phyloP scores from a whole-genome alignment of 1,139 yeast species.

The Yamadazyma buinensis region DNA sequence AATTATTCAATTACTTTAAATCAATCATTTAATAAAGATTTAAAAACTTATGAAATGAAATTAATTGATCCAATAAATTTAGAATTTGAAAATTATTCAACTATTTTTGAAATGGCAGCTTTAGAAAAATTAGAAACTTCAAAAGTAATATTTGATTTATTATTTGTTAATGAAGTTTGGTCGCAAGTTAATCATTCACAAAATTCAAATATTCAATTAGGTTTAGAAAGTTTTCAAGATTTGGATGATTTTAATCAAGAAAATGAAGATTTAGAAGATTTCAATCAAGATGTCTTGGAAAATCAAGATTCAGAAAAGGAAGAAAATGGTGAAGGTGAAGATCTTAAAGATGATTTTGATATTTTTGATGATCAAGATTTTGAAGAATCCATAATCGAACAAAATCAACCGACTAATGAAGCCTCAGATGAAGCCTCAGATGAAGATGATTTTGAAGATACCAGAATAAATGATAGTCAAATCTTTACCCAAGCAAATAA shows the following conservation, averaged over 20 bases:
- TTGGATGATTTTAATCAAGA: background rate
- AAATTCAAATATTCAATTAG: too few species aligned
- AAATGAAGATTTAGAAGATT: background rate
- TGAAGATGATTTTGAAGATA: background rate
- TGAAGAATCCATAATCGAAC: too few species aligned
- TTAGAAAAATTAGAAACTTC: slow-evolving; percentile 11
- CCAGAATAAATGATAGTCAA: slow-evolving; percentile 8
- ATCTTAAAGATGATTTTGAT: slow-evolving; percentile 5
- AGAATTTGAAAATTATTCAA: slow-evolving; percentile 17
- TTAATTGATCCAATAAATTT: slow-evolving; percentile 9
- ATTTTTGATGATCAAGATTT: slow-evolving; percentile 9
- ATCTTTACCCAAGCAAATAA: slow-evolving; percentile 7
- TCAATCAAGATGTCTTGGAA: background rate
- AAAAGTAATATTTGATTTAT: slow-evolving; percentile 5
- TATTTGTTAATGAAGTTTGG: slow-evolving; percentile 4
- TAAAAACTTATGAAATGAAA: slow-evolving; percentile 15
- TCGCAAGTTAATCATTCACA: background rate
- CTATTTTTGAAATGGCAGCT: slow-evolving; percentile 28
- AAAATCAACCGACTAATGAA: slow-evolving; percentile 5
- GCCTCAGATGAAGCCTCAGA: slow-evolving; percentile 10
- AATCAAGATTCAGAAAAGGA: background rate
- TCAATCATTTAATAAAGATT: slow-evolving; percentile 5
- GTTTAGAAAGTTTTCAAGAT: slow-evolving; percentile 3
- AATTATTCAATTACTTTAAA: slow-evolving; percentile 26
- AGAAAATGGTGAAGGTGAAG: background rate